Evolutionary conservation across 495 filamentous ascomycete species (phyloP).

Genomic region (Elasticomyces elasticus): DNA sequence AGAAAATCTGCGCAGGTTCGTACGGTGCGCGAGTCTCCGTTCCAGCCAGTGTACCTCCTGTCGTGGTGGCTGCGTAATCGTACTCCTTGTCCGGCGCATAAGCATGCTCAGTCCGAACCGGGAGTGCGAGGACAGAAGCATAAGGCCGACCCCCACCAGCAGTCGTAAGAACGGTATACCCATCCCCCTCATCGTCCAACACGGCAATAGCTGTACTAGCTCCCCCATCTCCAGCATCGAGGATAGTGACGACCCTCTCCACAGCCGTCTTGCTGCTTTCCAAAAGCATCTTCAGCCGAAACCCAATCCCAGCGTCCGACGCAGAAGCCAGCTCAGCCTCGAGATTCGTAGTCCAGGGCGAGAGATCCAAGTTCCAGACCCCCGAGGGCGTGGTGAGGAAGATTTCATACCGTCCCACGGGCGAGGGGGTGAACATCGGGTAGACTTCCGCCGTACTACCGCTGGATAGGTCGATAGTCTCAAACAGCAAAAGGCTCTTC

Average conservation of each 20-base stretch:
- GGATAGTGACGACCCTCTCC: constrained; percentile 42
- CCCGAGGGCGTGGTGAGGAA: constrained; percentile 65
- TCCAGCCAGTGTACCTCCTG: constrained; percentile 7
- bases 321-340: constrained; percentile 63
- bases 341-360: constrained; percentile 64
- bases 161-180: constrained; percentile 70
- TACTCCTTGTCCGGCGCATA: constrained; percentile 15
- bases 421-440: constrained; percentile 66
- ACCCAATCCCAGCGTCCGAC: constrained; percentile 54
- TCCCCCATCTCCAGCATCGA: constrained; percentile 33
- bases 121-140: constrained; percentile 57
- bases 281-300: constrained; percentile 62
- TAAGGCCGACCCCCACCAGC: constrained; percentile 52
- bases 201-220: constrained; percentile 50
- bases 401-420: constrained; percentile 63
- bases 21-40: constrained; percentile 54
- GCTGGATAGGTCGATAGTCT: constrained; percentile 16
- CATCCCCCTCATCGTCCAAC: constrained; percentile 58
- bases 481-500: constrained; percentile 17
- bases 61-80: too few relatives aligned
- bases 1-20: constrained; percentile 57
- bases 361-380: constrained; percentile 59
- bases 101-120: constrained; percentile 31
- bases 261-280: constrained; percentile 51
- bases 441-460: constrained; percentile 20